Evolutionary conservation across 345 rosid genomes (phyloP).

Genomic region (Aquilaria sinensis): DNA sequence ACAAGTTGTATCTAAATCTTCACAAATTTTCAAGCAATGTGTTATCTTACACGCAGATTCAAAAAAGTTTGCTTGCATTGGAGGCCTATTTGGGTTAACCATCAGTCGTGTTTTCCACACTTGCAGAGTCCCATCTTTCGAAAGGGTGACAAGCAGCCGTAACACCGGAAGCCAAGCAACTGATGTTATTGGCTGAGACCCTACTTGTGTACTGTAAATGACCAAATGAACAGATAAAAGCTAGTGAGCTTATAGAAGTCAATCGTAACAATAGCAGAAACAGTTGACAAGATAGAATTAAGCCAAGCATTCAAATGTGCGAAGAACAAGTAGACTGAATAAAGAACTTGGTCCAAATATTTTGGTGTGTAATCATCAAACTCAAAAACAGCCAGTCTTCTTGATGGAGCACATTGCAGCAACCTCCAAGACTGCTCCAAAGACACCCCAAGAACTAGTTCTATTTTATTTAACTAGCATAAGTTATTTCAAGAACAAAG

Average conservation of each 20-base stretch:
- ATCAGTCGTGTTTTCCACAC: constrained; percentile 86
- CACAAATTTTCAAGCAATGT: background rate
- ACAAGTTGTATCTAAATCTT: background rate
- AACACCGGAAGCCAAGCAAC: constrained; percentile 82
- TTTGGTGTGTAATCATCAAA: too few relatives aligned
- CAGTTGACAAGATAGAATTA: constrained; percentile 3
- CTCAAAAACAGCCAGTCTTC: too few relatives aligned
- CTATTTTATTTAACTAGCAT: too few relatives aligned
- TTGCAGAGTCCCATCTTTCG: constrained; percentile 90
- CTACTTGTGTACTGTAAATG: constrained; percentile 67
- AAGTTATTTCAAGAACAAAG: too few relatives aligned
- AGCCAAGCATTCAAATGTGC: background rate
- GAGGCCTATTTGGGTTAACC: constrained; percentile 83
- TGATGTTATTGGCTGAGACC: constrained; percentile 90
- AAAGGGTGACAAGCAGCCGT: constrained; percentile 77
- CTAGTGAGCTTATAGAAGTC: background rate
- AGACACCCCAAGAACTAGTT: too few relatives aligned
- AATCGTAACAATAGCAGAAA: background rate
- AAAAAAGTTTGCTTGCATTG: constrained; percentile 87
- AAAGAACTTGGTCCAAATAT: too few relatives aligned
- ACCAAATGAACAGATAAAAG: background rate
- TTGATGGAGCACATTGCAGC: too few relatives aligned
- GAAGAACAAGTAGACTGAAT: background rate
- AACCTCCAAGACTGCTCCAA: too few relatives aligned
- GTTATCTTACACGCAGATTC: constrained; percentile 74